phyloP scores from a whole-genome alignment of 2,329 filamentous ascomycete genomes.

The Colletotrichum scovillei region DNA sequence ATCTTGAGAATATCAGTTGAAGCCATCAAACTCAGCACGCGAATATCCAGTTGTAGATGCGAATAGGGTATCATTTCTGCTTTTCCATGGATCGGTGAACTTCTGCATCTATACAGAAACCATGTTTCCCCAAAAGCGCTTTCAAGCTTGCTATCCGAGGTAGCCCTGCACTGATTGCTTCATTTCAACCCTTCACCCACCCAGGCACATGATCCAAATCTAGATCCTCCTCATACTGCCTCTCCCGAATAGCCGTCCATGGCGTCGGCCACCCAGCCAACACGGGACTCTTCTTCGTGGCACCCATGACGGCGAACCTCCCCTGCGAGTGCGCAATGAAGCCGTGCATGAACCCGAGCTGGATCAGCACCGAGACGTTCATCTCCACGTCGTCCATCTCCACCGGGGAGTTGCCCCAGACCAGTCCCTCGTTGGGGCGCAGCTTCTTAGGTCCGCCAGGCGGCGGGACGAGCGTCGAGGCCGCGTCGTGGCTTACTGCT shows the following conservation, averaged over 20 bases:
- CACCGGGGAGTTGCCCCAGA: constrained; percentile 72
- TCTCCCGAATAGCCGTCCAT: constrained; percentile 74
- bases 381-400: constrained; percentile 78
- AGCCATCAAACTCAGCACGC: too few relatives aligned
- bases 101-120: not conserved
- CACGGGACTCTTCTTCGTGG: constrained; percentile 71
- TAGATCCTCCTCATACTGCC: constrained; percentile 67
- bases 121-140: too few relatives aligned
- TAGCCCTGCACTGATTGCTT: not conserved
- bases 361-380: constrained; percentile 79
- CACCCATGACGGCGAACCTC: constrained; percentile 85
- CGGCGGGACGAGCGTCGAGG: constrained; percentile 58
- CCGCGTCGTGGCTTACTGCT: constrained; percentile 59
- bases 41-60: not conserved
- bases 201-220: constrained; percentile 78
- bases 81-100: not conserved
- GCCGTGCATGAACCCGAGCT: constrained; percentile 84
- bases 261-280: constrained; percentile 81
- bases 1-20: not conserved
- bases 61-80: constrained; percentile 31
- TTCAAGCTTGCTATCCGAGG: not conserved
- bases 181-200: constrained; percentile 69
- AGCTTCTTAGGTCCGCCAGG: constrained; percentile 59
- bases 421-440: constrained; percentile 67
- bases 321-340: constrained; percentile 83